Conservation (phyloP, 2,329 filamentous ascomycete species). For the Colletotrichum echinochloae region DNA sequence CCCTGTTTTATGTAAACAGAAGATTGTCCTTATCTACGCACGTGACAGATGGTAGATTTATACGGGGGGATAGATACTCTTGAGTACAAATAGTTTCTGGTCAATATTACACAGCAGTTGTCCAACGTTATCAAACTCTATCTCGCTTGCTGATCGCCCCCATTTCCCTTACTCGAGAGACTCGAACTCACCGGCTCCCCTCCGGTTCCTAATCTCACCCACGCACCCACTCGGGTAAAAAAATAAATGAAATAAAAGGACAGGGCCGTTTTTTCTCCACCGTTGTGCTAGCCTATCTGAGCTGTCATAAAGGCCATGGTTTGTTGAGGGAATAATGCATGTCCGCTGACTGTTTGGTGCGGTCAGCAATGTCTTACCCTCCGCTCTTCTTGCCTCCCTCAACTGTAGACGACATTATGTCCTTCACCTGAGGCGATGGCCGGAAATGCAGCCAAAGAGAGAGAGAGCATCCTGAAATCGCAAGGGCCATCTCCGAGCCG, state of each 20-base stretch:
- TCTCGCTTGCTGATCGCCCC: neutral
- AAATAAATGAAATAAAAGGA: no score
- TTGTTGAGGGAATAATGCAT: slow-evolving; percentile 13
- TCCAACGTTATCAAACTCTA: neutral
- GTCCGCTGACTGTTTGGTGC: neutral
- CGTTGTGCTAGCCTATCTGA: neutral
- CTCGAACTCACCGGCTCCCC: neutral
- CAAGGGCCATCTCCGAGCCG: neutral
- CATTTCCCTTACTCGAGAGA: slow-evolving; percentile 14
- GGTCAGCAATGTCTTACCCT: slow-evolving; percentile 28
- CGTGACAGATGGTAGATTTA: neutral
- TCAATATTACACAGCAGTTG: neutral
- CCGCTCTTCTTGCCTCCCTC: slow-evolving; percentile 17
- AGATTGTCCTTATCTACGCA: neutral
- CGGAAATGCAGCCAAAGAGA: neutral
- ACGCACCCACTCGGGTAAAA: no score
- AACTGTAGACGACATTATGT: slow-evolving; percentile 10
- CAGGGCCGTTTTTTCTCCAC: no score
- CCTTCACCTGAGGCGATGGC: slow-evolving; percentile 10
- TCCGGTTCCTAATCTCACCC: neutral
- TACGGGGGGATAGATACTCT: neutral
- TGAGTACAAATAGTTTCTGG: neutral
- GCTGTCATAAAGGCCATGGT: slow-evolving; percentile 6
- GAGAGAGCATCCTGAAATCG: neutral
- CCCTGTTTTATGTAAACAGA: neutral